A percentile compares a stretch with the other conserved stretches of the same genome.
These are phyloP conservation scores for Escovopsis weberi DNA, from an alignment of 2,329 filamentous ascomycete genomes.

Conservation along the genomic window DNA sequence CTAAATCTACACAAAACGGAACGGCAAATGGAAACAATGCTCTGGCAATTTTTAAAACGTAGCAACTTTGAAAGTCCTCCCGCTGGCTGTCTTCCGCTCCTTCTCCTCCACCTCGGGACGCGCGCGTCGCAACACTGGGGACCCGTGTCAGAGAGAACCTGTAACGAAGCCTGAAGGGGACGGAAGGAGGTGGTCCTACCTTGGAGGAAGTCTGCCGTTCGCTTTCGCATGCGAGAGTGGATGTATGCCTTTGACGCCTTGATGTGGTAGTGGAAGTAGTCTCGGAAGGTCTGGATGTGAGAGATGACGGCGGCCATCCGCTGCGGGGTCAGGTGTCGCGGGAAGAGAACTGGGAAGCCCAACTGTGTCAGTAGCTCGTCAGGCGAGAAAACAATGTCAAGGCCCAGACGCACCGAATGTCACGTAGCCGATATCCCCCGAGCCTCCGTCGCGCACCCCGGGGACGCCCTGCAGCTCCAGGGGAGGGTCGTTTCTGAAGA, in stretches of 20 bases:
- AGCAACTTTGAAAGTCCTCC: conserved; percentile 67
- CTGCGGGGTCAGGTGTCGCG: conserved; percentile 80
- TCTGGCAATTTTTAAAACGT: conserved; percentile 15
- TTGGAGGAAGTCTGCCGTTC: conserved; percentile 96
- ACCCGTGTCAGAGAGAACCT: conserved; percentile 12
- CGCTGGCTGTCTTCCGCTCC: conserved; percentile 95
- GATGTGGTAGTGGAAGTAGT: conserved; percentile 99
- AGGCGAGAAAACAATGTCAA: too few relatives aligned
- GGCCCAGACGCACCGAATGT: conserved; percentile 62
- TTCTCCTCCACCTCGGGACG: conserved; percentile 92
- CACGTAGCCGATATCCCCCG: conserved; percentile 87
- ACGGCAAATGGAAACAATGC: conserved; percentile 2
- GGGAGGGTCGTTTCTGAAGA: conserved; percentile 89
- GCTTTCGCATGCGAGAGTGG: conserved; percentile 92
- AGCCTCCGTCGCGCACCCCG: conserved; percentile 61
- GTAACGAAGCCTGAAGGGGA: not conserved
- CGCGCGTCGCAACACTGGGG: conserved; percentile 78
- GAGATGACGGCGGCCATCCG: conserved; percentile 91
- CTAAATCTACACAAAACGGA: conserved; percentile 2
- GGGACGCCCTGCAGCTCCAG: conserved; percentile 79
- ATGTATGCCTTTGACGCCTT: conserved; percentile 99
- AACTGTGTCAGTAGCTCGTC: conserved; percentile 5
- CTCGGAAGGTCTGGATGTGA: conserved; percentile 98
- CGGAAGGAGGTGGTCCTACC: conserved; percentile 38
- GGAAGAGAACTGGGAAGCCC: conserved; percentile 63